Evolutionary conservation across 345 rosid species (phyloP).

Genomic region (Orychophragmus violaceus): DNA sequence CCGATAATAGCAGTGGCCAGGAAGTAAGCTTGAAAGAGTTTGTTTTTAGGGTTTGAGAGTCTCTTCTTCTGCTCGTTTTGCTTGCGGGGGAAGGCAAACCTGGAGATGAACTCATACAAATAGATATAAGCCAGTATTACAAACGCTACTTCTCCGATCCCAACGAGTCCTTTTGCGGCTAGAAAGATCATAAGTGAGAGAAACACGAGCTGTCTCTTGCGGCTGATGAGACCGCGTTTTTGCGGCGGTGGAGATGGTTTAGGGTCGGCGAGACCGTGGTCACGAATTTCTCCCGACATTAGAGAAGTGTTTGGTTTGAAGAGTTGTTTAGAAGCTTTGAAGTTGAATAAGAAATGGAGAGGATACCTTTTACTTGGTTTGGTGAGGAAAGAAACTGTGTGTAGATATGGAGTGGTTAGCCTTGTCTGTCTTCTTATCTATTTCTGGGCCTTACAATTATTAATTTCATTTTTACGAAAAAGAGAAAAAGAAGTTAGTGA

Average conservation of each 20-base stretch:
- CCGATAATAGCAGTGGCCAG: constrained; percentile 49
- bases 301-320: not conserved
- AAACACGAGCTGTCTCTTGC: constrained; percentile 53
- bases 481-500: not conserved
- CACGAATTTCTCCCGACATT: constrained; percentile 22
- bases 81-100: constrained; percentile 50
- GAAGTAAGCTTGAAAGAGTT: constrained; percentile 48
- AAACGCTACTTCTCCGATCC: constrained; percentile 53
- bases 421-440: constrained; percentile 29
- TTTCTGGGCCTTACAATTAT: constrained; percentile 14
- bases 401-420: constrained; percentile 23
- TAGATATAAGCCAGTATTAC: constrained; percentile 46
- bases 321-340: not conserved
- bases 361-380: not conserved
- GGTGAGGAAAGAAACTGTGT: constrained; percentile 13
- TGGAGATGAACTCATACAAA: constrained; percentile 50
- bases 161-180: constrained; percentile 62
- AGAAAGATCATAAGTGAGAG: constrained; percentile 48
- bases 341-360: too few species aligned
- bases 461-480: not conserved
- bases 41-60: constrained; percentile 43
- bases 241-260: constrained; percentile 18
- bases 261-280: constrained; percentile 19
- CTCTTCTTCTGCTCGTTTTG: constrained; percentile 29
- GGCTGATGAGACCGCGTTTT: constrained; percentile 36